phyloP scores from a whole-genome alignment of 139 green algal genomes.

The Chlorella sp. region DNA sequence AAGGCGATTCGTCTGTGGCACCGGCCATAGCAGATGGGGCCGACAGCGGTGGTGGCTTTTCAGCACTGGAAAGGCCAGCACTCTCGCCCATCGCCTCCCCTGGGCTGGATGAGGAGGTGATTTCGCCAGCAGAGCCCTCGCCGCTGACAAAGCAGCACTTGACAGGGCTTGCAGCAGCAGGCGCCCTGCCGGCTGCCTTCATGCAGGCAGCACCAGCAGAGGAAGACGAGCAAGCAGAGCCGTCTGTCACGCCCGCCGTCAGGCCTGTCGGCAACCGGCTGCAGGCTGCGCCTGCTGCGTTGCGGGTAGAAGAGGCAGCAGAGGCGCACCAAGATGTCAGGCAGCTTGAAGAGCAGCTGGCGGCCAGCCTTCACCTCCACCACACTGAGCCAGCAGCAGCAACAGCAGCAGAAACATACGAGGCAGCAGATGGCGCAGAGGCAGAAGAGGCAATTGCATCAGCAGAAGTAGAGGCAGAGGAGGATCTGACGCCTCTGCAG shows the following conservation, averaged over 20 bases:
- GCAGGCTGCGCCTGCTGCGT: background rate
- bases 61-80: background rate
- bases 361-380: background rate
- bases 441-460: background rate
- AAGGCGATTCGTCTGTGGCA: background rate
- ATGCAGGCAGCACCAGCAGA: background rate
- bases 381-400: background rate
- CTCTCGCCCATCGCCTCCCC: constrained; percentile 2
- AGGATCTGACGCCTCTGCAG: constrained; percentile 61
- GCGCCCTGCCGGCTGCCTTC: background rate
- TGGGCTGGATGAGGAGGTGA: background rate
- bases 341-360: constrained; percentile 5
- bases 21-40: too few species aligned
- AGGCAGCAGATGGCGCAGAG: constrained; percentile 11
- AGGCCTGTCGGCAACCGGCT: background rate
- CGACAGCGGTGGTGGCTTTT: too few species aligned
- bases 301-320: background rate
- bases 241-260: background rate
- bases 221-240: background rate
- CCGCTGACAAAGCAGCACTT: background rate
- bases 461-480: background rate
- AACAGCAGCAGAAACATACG: background rate
- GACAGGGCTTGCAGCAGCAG: background rate
- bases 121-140: background rate
- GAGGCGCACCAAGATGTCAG: background rate